Conservation (phyloP, 768 basidiomycete genomes). For the Lactifluus hygrophoroides region DNA sequence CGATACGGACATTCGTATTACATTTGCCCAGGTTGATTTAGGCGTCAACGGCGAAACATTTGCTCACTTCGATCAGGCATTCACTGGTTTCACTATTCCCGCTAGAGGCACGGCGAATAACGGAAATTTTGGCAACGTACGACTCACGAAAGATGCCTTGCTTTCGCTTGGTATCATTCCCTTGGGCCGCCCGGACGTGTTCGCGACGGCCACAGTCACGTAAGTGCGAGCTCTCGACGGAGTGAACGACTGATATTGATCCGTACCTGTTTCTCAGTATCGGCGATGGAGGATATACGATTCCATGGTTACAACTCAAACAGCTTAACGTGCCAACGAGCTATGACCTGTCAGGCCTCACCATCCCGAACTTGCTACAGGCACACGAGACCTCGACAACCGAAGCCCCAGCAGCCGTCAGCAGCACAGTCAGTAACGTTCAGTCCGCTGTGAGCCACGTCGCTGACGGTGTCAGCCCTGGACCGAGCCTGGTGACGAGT, state of each 20-base stretch:
- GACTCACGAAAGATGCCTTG: conserved; percentile 50
- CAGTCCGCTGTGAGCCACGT: no score
- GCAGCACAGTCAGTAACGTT: no score
- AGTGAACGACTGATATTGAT: not conserved
- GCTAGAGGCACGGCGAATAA: conserved; percentile 53
- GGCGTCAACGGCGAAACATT: conserved; percentile 44
- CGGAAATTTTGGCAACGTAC: conserved; percentile 47
- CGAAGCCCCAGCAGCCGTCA: no score
- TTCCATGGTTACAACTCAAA: conserved; percentile 57
- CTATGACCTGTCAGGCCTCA: conserved; percentile 27
- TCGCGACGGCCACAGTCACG: conserved; percentile 37
- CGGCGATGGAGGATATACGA: conserved; percentile 46
- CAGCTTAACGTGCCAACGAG: conserved; percentile 45
- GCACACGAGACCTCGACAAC: not conserved
- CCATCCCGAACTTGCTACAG: conserved; percentile 3
- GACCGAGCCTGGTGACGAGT: no score
- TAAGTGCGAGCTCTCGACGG: conserved; percentile 18
- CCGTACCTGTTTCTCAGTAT: conserved; percentile 25
- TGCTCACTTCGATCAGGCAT: conserved; percentile 49
- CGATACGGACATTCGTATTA: conserved; percentile 47
- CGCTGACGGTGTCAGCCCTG: no score
- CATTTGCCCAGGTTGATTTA: conserved; percentile 48
- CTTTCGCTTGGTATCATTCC: conserved; percentile 51
- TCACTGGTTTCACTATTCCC: conserved; percentile 48
- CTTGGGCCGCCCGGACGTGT: conserved; percentile 44